Conservation (phyloP, 495 filamentous ascomycete species). For the Cercophora newfieldiana region DNA sequence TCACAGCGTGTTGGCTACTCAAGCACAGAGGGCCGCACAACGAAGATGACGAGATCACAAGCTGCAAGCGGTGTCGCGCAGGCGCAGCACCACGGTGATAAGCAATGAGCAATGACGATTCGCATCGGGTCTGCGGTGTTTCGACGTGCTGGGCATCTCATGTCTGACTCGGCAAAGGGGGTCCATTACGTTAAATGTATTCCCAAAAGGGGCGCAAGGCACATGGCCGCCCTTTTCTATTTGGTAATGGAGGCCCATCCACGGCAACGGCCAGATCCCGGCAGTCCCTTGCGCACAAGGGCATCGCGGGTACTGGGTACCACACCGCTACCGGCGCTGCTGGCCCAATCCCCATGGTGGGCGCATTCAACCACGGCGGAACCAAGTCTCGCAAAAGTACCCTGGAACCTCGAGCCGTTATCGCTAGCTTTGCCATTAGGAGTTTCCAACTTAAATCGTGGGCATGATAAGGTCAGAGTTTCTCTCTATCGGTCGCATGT, state of each 20-base stretch:
- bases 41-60: conserved; percentile 1
- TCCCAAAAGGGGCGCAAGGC: conserved; percentile 38
- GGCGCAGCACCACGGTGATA: conserved; percentile 3
- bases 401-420: conserved; percentile 25
- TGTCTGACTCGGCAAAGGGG: conserved; percentile 39
- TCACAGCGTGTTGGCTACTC: not conserved
- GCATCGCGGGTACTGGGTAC: conserved; percentile 19
- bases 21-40: not conserved
- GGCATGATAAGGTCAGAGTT: conserved; percentile 35
- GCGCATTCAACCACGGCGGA: not conserved
- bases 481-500: conserved; percentile 28
- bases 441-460: conserved; percentile 37
- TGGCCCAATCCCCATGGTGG: not conserved
- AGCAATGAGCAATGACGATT: conserved; percentile 4
- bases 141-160: conserved; percentile 8
- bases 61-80: not conserved
- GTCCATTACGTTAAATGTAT: conserved; percentile 56
- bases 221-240: conserved; percentile 44
- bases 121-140: not conserved
- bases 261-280: conserved; percentile 21
- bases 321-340: conserved; percentile 9
- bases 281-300: conserved; percentile 18
- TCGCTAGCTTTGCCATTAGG: conserved; percentile 39
- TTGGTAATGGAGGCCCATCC: conserved; percentile 45
- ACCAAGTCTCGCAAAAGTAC: conserved; percentile 22